Conservation (phyloP, 163 green algal species). For the Scenedesmus sp. region DNA sequence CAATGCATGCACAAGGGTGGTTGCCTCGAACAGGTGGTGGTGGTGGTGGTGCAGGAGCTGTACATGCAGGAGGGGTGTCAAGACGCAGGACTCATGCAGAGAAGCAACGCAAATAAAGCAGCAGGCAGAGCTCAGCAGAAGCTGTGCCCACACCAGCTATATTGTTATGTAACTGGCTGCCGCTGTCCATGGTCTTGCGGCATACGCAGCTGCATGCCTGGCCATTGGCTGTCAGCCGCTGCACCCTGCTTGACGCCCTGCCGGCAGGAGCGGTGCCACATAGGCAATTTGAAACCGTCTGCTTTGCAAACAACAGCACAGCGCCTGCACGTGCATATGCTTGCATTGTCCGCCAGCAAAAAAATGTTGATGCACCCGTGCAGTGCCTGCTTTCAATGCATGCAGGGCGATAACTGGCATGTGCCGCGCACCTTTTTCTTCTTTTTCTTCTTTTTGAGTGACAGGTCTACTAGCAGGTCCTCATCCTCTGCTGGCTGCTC, state of each 20-base stretch:
- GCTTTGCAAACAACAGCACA: background rate
- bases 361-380: background rate
- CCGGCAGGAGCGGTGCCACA: background rate
- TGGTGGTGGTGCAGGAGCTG: too few species aligned
- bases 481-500: constrained; percentile 52
- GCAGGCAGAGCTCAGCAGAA: background rate
- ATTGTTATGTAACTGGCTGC: background rate
- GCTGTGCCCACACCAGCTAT: background rate
- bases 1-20: background rate
- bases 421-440: constrained; percentile 60
- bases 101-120: background rate
- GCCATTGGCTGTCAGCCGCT: background rate
- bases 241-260: background rate
- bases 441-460: constrained; percentile 76
- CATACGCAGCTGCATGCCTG: background rate
- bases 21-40: too few species aligned
- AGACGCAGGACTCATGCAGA: too few species aligned
- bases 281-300: background rate
- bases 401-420: too few species aligned
- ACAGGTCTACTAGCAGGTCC: constrained; percentile 66
- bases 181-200: background rate
- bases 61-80: too few species aligned
- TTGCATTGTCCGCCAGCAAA: background rate
- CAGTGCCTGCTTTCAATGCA: background rate
- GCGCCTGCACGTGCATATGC: background rate